phyloP scores from a whole-genome alignment of 176 grass and related monocot species.

The Poa annua region DNA sequence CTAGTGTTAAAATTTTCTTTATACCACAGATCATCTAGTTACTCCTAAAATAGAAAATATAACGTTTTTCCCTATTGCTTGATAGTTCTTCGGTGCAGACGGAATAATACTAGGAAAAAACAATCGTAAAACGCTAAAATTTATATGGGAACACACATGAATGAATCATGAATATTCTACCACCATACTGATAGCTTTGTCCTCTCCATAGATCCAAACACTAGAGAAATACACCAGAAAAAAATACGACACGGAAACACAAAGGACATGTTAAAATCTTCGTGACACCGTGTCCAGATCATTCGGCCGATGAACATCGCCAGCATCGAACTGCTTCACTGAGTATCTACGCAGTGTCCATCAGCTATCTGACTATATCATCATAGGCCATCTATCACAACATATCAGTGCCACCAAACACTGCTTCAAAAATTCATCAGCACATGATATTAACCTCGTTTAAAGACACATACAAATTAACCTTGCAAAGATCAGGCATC shows the following conservation, averaged over 20 bases:
- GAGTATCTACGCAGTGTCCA: too few relatives aligned
- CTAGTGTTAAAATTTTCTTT: too few relatives aligned
- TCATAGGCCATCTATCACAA: too few relatives aligned
- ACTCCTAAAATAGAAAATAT: too few relatives aligned
- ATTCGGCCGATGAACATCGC: neutral
- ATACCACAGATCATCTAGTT: neutral
- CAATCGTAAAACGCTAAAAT: neutral
- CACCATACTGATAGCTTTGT: neutral
- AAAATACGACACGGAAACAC: too few relatives aligned
- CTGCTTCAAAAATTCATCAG: neutral
- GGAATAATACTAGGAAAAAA: neutral
- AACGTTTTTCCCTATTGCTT: neutral
- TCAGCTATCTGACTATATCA: too few relatives aligned
- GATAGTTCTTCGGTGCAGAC: neutral
- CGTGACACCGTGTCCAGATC: too few relatives aligned
- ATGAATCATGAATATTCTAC: neutral
- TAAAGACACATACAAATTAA: neutral
- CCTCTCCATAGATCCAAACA: neutral
- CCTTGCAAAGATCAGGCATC: constrained; percentile 41
- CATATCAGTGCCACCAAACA: neutral
- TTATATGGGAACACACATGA: neutral
- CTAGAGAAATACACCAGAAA: neutral
- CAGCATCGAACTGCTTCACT: neutral
- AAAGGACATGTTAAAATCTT: too few relatives aligned
- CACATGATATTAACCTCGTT: neutral